phyloP scores from a whole-genome alignment of 2,329 filamentous ascomycete genomes.

The Mollisiaceae sp. region DNA sequence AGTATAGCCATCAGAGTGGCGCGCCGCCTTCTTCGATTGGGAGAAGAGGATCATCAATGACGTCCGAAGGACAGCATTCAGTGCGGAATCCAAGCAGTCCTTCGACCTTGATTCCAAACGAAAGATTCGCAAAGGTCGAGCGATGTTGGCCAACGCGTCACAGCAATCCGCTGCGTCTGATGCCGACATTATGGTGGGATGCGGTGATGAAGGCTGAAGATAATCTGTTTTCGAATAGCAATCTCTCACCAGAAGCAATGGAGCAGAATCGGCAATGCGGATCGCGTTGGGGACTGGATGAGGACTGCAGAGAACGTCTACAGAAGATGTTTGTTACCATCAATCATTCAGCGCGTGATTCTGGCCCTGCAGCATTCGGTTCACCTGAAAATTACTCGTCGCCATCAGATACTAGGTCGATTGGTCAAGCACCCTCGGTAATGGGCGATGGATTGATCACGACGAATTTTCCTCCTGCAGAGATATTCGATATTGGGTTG shows the following conservation, averaged over 20 bases:
- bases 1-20: slow-evolving; percentile 17
- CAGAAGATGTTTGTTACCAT: slow-evolving; percentile 44
- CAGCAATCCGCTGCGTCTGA: slow-evolving; percentile 46
- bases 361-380: slow-evolving; percentile 22
- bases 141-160: slow-evolving; percentile 48
- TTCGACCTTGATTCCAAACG: slow-evolving; percentile 42
- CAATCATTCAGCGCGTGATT: slow-evolving; percentile 31
- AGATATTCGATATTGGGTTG: slow-evolving; percentile 58
- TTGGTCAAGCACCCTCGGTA: slow-evolving; percentile 38
- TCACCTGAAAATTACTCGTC: slow-evolving; percentile 30
- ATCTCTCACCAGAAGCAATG: slow-evolving; percentile 32
- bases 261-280: slow-evolving; percentile 38
- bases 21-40: slow-evolving; percentile 5
- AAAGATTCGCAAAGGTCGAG: slow-evolving; percentile 49
- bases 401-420: slow-evolving; percentile 36
- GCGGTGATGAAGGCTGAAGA: slow-evolving; percentile 45
- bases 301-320: slow-evolving; percentile 48
- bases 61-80: slow-evolving; percentile 27
- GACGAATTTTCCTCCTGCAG: slow-evolving; percentile 53
- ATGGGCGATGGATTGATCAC: slow-evolving; percentile 31
- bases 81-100: slow-evolving; percentile 28
- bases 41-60: slow-evolving; percentile 17
- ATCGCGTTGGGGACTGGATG: slow-evolving; percentile 46
- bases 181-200: slow-evolving; percentile 49
- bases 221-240: slow-evolving; percentile 46